A percentile compares a stretch with the other conserved stretches of the same genome.
Conservation (phyloP, 441 rosid genomes). For the Metrosideros polymorpha region DNA sequence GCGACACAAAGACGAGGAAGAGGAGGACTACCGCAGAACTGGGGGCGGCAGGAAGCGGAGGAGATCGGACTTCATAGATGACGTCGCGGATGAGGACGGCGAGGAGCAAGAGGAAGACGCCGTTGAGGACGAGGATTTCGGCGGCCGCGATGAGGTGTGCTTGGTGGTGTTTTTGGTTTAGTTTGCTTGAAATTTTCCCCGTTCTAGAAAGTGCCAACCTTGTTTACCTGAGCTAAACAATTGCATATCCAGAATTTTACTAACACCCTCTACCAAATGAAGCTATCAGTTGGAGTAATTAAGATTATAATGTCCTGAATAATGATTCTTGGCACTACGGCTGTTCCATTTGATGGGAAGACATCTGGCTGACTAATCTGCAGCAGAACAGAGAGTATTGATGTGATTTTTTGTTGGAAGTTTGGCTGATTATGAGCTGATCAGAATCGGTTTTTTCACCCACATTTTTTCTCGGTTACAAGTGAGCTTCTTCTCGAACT, state of each 20-base stretch:
- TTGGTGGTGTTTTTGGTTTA: background rate
- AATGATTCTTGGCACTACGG: background rate
- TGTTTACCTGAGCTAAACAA: background rate
- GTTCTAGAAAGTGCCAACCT: background rate
- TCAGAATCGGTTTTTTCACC: background rate
- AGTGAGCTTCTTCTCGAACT: background rate
- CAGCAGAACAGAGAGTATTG: background rate
- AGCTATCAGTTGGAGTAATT: background rate
- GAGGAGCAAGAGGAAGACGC: slow-evolving; percentile 63
- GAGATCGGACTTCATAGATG: slow-evolving; percentile 71
- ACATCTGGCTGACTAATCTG: background rate
- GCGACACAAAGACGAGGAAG: slow-evolving; percentile 23
- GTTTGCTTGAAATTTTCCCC: too few species aligned
- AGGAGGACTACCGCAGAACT: background rate
- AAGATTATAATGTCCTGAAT: background rate
- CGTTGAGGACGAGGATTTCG: slow-evolving; percentile 53
- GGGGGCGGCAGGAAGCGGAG: slow-evolving; percentile 45
- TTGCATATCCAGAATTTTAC: background rate
- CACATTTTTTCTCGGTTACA: background rate
- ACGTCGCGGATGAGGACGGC: slow-evolving; percentile 54
- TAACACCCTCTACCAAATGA: background rate
- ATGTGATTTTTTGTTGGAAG: background rate
- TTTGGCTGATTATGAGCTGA: background rate
- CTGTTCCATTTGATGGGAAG: background rate
- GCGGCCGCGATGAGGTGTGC: too few species aligned